These are phyloP conservation scores for Aureobasidium namibiae DNA, from an alignment of 2,329 filamentous ascomycete genomes.

Conservation along the genomic window DNA sequence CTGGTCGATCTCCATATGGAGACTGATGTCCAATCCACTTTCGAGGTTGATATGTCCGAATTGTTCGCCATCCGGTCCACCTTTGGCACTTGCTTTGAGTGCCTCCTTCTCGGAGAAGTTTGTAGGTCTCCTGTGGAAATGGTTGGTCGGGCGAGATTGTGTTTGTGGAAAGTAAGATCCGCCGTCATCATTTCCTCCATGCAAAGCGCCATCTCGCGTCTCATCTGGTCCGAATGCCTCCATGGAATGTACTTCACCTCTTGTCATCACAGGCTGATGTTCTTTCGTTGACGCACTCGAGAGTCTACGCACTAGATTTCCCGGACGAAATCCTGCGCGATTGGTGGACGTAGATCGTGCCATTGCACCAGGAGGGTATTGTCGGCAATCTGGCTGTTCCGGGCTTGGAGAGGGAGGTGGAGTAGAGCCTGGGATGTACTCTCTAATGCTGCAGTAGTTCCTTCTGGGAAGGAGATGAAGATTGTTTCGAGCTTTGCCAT, in stretches of 20 bases:
- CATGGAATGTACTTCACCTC: constrained; percentile 15
- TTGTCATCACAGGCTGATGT: constrained; percentile 9
- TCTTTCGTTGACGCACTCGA: constrained; percentile 23
- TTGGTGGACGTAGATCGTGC: constrained; percentile 26
- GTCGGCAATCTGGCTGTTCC: constrained; percentile 15
- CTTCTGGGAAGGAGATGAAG: constrained; percentile 78
- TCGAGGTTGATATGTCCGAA: constrained; percentile 63
- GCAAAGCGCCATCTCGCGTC: not conserved
- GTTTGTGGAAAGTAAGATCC: constrained; percentile 14
- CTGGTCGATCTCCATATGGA: constrained; percentile 84
- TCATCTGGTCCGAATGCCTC: not conserved
- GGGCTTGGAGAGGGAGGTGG: constrained; percentile 59
- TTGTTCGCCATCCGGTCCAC: constrained; percentile 49
- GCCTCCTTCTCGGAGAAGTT: constrained; percentile 33
- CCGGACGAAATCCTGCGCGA: constrained; percentile 27
- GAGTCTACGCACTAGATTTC: constrained; percentile 35
- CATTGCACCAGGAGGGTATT: constrained; percentile 26
- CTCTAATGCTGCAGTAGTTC: constrained; percentile 90
- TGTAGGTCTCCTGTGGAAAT: constrained; percentile 38
- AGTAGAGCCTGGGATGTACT: constrained; percentile 71
- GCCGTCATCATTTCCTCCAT: not conserved
- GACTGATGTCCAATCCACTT: constrained; percentile 73
- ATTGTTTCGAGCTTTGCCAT: constrained; percentile 85
- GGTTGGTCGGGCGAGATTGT: constrained; percentile 23
- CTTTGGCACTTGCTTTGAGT: constrained; percentile 25